A percentile compares a stretch with the other conserved stretches of the same genome.
These are phyloP conservation scores for Corymbia calophylla DNA, from an alignment of 441 rosid genomes.

Conservation along the genomic window DNA sequence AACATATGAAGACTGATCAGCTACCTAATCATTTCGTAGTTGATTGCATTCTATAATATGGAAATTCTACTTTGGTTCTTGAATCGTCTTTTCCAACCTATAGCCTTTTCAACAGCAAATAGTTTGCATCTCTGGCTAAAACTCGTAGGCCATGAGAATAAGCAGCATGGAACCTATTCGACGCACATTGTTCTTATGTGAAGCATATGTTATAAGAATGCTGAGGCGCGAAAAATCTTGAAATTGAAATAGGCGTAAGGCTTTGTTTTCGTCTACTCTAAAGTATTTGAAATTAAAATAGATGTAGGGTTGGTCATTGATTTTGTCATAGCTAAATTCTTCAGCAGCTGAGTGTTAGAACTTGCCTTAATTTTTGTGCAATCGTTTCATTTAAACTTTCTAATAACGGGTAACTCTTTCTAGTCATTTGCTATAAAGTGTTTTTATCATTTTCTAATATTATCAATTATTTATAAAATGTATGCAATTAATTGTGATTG, in stretches of 20 bases:
- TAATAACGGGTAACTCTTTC: no score
- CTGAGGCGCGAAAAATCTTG: not conserved
- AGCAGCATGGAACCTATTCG: not conserved
- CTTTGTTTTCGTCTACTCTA: fast-evolving
- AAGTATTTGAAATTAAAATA: fast-evolving
- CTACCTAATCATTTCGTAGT: not conserved
- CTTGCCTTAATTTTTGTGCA: no score
- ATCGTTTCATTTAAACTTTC: no score
- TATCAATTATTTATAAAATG: no score
- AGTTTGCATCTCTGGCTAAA: not conserved
- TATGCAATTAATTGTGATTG: no score
- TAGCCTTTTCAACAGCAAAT: not conserved
- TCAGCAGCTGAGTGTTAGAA: not conserved
- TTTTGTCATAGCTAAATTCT: not conserved
- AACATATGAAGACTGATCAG: not conserved
- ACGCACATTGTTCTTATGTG: fast-evolving
- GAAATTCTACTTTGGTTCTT: fast-evolving
- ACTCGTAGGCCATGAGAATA: fast-evolving
- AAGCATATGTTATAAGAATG: not conserved
- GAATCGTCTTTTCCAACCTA: not conserved
- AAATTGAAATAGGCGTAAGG: no score
- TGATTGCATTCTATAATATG: not conserved
- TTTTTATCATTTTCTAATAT: no score
- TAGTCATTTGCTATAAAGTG: no score
- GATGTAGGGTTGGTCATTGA: not conserved